phyloP scores from a whole-genome alignment of 1,284 basidiomycete species.

The Termitomyces sp. region DNA sequence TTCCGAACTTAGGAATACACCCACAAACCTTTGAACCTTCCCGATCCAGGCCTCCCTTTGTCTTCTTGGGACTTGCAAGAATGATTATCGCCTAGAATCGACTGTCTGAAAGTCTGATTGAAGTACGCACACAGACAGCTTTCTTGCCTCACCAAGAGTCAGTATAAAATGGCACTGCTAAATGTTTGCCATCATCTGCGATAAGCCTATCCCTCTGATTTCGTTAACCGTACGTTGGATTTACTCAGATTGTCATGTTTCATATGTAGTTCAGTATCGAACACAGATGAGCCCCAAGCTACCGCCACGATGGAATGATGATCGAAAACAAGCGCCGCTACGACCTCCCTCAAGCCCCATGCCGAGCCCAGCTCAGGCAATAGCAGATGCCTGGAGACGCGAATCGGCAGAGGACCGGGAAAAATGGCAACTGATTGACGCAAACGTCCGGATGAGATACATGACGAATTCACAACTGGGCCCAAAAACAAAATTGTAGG shows the following conservation, averaged over 20 bases:
- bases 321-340: constrained; percentile 33
- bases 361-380: constrained; percentile 52
- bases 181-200: constrained; percentile 29
- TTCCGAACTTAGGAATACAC: constrained; percentile 33
- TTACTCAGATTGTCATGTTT: constrained; percentile 23
- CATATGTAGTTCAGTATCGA: constrained; percentile 26
- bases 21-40: constrained; percentile 45
- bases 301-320: constrained; percentile 32
- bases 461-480: constrained; percentile 29
- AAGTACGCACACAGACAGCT: constrained; percentile 28
- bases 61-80: constrained; percentile 31
- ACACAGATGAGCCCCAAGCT: constrained; percentile 42
- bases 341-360: constrained; percentile 24
- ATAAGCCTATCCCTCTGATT: constrained; percentile 29
- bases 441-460: constrained; percentile 39
- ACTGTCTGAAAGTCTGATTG: constrained; percentile 30
- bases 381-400: constrained; percentile 61
- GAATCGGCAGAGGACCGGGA: constrained; percentile 54
- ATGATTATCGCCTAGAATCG: constrained; percentile 31
- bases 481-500: constrained; percentile 44
- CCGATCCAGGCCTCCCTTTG: constrained; percentile 52
- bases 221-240: constrained; percentile 33
- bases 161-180: constrained; percentile 38
- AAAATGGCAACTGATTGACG: constrained; percentile 53
- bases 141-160: constrained; percentile 33